phyloP scores from a whole-genome alignment of 805 yeast species.

The Kuraishia piskuri region DNA sequence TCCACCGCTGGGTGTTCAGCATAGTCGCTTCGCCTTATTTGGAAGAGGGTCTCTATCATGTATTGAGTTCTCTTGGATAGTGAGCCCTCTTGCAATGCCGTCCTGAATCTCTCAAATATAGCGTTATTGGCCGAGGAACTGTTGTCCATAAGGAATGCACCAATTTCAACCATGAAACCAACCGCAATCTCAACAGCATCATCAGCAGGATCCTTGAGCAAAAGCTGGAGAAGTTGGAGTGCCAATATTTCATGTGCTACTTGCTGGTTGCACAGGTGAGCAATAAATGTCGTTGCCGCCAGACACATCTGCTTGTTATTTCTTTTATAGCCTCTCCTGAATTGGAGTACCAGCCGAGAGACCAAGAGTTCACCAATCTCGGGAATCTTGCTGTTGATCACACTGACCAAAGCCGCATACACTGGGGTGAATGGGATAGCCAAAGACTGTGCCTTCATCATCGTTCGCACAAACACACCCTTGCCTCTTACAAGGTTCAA shows the following conservation, averaged over 20 bases:
- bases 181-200: constrained; percentile 50
- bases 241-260: constrained; percentile 47
- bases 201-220: constrained; percentile 36
- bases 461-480: constrained; percentile 48
- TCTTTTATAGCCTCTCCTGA: constrained; percentile 42
- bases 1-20: constrained; percentile 28
- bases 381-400: constrained; percentile 62
- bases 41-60: constrained; percentile 43
- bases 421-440: constrained; percentile 33
- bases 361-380: constrained; percentile 53
- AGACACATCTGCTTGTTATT: constrained; percentile 36
- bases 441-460: constrained; percentile 45
- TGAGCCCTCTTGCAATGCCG: constrained; percentile 46
- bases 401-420: constrained; percentile 49
- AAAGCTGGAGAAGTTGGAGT: constrained; percentile 41
- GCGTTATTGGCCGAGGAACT: constrained; percentile 36
- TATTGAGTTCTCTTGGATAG: constrained; percentile 33
- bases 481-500: constrained; percentile 52
- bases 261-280: constrained; percentile 54
- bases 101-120: constrained; percentile 49
- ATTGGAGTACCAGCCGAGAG: constrained; percentile 46
- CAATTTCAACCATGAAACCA: constrained; percentile 40
- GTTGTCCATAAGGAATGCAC: constrained; percentile 36
- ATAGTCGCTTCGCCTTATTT: constrained; percentile 36
- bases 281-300: constrained; percentile 40